Evolutionary conservation across 257 asterid genomes (phyloP).

Genomic region (Galeopsis tetrahit): DNA sequence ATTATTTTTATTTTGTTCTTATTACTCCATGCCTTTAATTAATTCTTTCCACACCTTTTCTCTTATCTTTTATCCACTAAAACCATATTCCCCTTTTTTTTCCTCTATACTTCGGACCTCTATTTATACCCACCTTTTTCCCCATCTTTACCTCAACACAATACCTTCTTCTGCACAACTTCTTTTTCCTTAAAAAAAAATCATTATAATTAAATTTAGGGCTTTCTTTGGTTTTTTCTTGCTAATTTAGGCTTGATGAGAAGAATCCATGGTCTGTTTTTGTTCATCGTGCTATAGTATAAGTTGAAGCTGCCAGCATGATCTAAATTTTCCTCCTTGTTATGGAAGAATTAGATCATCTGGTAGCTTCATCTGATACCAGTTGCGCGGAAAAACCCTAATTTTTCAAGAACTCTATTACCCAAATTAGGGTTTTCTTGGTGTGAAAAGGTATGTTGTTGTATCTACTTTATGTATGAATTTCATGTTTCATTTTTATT

Average conservation of each 20-base stretch:
- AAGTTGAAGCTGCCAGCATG: slow-evolving; percentile 95
- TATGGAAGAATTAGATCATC: slow-evolving; percentile 64
- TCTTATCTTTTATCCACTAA: slow-evolving; percentile 43
- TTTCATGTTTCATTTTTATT: slow-evolving; percentile 14
- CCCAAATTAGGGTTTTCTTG: slow-evolving; percentile 31
- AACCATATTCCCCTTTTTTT: slow-evolving; percentile 28
- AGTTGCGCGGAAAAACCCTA: slow-evolving; percentile 39
- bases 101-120: slow-evolving; percentile 34
- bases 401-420: slow-evolving; percentile 33
- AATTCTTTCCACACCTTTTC: slow-evolving; percentile 34
- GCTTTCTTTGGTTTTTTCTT: slow-evolving; percentile 19
- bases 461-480: neutral
- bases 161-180: neutral
- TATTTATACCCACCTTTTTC: slow-evolving; percentile 40
- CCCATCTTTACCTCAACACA: neutral
- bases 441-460: slow-evolving; percentile 28
- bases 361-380: slow-evolving; percentile 77
- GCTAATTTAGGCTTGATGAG: neutral
- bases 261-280: neutral
- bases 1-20: slow-evolving; percentile 35
- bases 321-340: slow-evolving; percentile 55
- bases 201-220: neutral
- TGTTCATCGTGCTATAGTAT: slow-evolving; percentile 42
- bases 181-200: neutral
- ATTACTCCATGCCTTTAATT: slow-evolving; percentile 34